Base-by-base conservation (phyloP, 352 stramenopile genomes). In the Lagenidium giganteum region DNA sequence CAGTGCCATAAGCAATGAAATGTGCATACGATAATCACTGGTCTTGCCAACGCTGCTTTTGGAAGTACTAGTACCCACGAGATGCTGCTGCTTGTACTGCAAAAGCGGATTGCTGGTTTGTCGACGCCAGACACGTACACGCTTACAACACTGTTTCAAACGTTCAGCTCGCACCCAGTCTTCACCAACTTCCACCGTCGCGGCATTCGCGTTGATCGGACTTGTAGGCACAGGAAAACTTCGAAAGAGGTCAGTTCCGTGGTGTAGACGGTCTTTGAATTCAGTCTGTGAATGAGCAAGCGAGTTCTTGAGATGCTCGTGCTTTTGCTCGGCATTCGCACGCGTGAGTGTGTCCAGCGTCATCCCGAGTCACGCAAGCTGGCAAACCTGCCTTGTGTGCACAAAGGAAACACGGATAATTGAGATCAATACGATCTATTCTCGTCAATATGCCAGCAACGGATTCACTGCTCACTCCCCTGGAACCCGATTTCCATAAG, bases 141-240 rank as follows among this genome's bases (percentile, higher is more conserved):
- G 79, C 39, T 87, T 87, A 57, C 73, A 89, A 57, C 76, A 87
- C 40, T 88, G 71, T 6, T 47, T 69, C 21, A 89, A 29, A 12
- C 76, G 57, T 41, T 89, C 72, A 6, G 54, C 40, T 2, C 65
- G 75, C 31, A 85, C 69, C 29, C 83, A 59, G 32, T 87, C 74
- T 38, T 38, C 32, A 20, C 32, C 32, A 18, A 20, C 16, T 13
- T 13, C 16, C 1, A 38, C 32, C 32, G 32, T 38, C 22, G 14
- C 12, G 6, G 38, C 38, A 8, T 13, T 45, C 12, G 38, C 38
- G 8, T 37, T 1, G 35, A 36, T 38, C 11, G 32, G 32, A 12
- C n/a, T 28, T 9, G 32, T 9, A 25, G 31, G 7, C 16, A 27
- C 1, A 3, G 64, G 49, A 0, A 70, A 34, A 13, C 52, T 76